These are phyloP conservation scores for Phytophthora ohioensis DNA, from an alignment of 352 stramenopile genomes.

Conservation along the genomic window DNA sequence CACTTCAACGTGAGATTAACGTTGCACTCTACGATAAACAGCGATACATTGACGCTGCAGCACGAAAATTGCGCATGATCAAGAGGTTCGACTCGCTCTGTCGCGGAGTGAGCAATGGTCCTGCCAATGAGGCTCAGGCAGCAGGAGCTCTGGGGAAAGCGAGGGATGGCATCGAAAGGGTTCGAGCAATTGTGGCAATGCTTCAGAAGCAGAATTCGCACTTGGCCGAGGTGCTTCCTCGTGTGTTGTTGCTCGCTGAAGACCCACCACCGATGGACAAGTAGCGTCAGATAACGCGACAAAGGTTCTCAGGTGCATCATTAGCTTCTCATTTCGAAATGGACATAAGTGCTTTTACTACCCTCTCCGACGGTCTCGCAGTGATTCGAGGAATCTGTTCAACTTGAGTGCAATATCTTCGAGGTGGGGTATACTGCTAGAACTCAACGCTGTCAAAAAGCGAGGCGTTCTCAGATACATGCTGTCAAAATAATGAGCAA, in stretches of 20 bases:
- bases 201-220: constrained; percentile 81
- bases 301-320: neutral
- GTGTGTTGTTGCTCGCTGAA: constrained; percentile 83
- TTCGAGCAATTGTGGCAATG: constrained; percentile 66
- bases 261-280: constrained; percentile 54
- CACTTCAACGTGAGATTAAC: constrained; percentile 88
- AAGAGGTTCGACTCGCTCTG: constrained; percentile 74
- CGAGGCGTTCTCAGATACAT: constrained; percentile 56
- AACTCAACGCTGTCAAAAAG: constrained; percentile 35
- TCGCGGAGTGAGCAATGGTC: constrained; percentile 47
- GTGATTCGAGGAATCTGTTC: constrained; percentile 40
- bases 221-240: constrained; percentile 83
- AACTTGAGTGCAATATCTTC: constrained; percentile 40
- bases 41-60: constrained; percentile 79
- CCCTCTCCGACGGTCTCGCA: constrained; percentile 28
- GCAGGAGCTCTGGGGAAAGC: constrained; percentile 65
- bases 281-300: constrained; percentile 3
- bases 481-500: constrained; percentile 32
- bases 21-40: constrained; percentile 92
- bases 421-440: constrained; percentile 39
- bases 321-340: neutral
- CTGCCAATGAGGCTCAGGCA: constrained; percentile 59
- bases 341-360: constrained; percentile 5
- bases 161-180: constrained; percentile 49
- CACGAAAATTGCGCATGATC: constrained; percentile 73